These are phyloP conservation scores for Mycena venus DNA, from an alignment of 768 basidiomycete species.

Conservation along the genomic window DNA sequence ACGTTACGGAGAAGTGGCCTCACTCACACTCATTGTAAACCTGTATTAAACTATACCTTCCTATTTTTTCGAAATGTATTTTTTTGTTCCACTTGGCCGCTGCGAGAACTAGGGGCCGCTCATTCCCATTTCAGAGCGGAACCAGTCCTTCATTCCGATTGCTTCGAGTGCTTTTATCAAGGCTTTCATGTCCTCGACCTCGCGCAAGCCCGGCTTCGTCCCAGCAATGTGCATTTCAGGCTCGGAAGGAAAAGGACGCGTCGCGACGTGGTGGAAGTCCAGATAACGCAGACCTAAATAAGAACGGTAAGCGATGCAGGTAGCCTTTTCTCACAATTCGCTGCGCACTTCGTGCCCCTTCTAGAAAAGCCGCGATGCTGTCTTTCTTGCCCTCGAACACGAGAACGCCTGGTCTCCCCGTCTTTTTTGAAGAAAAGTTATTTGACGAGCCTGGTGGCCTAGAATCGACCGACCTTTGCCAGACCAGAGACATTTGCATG, in stretches of 20 bases:
- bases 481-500: constrained; percentile 54
- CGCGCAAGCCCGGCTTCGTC: constrained; percentile 48
- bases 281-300: constrained; percentile 54
- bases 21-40: constrained; percentile 21
- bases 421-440: constrained; percentile 41
- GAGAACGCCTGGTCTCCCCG: constrained; percentile 58
- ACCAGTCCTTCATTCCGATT: constrained; percentile 54
- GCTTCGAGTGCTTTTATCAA: constrained; percentile 47
- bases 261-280: constrained; percentile 59
- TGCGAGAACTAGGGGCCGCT: constrained; percentile 1
- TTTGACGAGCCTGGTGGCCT: not conserved
- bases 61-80: constrained; percentile 12
- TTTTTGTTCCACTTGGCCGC: not conserved
- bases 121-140: constrained; percentile 53
- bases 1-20: not conserved
- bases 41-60: constrained; percentile 20
- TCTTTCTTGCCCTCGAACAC: constrained; percentile 55
- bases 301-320: not conserved
- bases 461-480: constrained; percentile 47
- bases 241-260: constrained; percentile 40
- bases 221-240: constrained; percentile 38
- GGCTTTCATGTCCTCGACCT: constrained; percentile 52
- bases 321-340: not conserved
- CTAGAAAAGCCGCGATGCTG: constrained; percentile 52
- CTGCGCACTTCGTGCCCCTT: constrained; percentile 51